Evolutionary conservation across 108 stramenopile genomes (phyloP), one percentile per base, ranked within the genome.

Genomic region (Pseudonitzschia multistriata): DNA sequence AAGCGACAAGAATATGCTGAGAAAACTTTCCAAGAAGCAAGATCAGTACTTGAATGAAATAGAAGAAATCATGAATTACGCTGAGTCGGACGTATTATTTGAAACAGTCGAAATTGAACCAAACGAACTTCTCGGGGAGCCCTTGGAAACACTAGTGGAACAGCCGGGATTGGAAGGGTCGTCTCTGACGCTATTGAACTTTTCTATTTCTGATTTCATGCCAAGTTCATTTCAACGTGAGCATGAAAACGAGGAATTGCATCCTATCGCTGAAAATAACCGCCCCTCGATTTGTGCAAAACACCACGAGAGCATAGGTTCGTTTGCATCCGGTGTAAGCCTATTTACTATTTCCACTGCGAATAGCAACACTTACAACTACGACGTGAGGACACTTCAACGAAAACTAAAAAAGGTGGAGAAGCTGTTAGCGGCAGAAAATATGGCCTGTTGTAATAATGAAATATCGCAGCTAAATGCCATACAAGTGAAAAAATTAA

Each of bases 131-230:
- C 42, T 64, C 28, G 63, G 63, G 22, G 63, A 45, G 28, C 63
- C 63, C 6, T 22, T 64, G 29, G 63, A 64, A 45, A 64, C 63
- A 29, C 63, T 64, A 7, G 28, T 64, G 40, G 63, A 64, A 47
- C 63, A 64, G 29, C 63, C 63, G 15, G 63, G 63, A 28, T 25
- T 64, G 63, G 63, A 64, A 64, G 63, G 63, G 5, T 64, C 63
- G 40, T 59, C 28, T 59, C 7, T 42, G 22, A 25, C 40, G 25
- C n/a, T 21, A 0, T 47, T 64, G 42, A 64, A 64, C 17, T 64
- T 64, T 47, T 64, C 63, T 24, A 47, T 64, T 24, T 64, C 63
- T 47, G 63, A 64, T 45, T 47, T 64, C 40, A 59, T 59, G 57
- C 57, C 57, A 14, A 27, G 47, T 64, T 22, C 37, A 0, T 5